A percentile compares a stretch with the other conserved stretches of the same genome.
Evolutionary conservation across 2,329 filamentous ascomycete species (phyloP).

Genomic region (Dichotomopilus funicola): DNA sequence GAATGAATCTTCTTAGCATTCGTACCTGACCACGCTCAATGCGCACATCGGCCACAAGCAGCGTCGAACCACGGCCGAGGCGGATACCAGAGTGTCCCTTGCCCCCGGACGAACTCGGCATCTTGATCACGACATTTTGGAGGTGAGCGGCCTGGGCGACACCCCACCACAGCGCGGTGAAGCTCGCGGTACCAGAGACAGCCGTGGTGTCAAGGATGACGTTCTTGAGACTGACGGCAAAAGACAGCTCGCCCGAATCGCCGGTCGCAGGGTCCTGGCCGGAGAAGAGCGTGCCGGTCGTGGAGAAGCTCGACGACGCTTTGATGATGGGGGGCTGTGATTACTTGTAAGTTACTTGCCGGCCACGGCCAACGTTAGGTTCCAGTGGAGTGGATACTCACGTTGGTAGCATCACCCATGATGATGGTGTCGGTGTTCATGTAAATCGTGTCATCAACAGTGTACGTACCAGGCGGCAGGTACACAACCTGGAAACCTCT

Average conservation of each 20-base stretch:
- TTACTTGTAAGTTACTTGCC: neutral
- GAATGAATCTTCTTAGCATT: too few relatives aligned
- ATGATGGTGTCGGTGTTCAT: constrained; percentile 41
- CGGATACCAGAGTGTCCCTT: constrained; percentile 37
- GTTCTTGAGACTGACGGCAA: constrained; percentile 39
- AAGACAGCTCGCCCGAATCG: constrained; percentile 33
- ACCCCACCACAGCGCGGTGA: constrained; percentile 39
- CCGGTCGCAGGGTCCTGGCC: constrained; percentile 34
- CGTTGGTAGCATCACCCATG: constrained; percentile 40
- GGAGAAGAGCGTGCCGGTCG: constrained; percentile 29
- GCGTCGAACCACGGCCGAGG: constrained; percentile 36
- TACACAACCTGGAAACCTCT: constrained; percentile 32
- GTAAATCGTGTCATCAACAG: constrained; percentile 32
- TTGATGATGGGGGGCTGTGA: constrained; percentile 36
- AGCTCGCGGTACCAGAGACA: constrained; percentile 30
- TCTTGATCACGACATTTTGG: constrained; percentile 38
- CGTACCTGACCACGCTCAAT: constrained; percentile 35
- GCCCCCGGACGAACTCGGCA: constrained; percentile 32
- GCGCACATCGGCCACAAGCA: constrained; percentile 36
- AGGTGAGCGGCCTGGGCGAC: constrained; percentile 39
- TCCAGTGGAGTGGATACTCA: constrained; percentile 16
- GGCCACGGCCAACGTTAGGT: neutral
- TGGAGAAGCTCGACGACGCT: constrained; percentile 32
- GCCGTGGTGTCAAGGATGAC: constrained; percentile 37
- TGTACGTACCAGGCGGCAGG: constrained; percentile 38